Conservation (phyloP, 2,329 filamentous ascomycete genomes). For the Fusarium camptoceras region DNA sequence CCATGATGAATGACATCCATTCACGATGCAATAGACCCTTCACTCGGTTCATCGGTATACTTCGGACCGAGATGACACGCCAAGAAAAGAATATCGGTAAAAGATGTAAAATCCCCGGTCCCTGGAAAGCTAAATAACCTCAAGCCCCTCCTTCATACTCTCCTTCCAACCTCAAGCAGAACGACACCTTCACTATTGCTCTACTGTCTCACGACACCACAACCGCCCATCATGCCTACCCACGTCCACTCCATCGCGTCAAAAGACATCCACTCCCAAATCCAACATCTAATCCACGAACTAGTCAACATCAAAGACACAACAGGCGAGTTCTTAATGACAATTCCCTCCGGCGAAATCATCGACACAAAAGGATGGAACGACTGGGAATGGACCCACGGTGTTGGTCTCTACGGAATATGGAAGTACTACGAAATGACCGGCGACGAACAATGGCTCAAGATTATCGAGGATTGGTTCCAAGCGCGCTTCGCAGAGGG, state of each 20-base stretch:
- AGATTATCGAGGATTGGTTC: constrained; percentile 81
- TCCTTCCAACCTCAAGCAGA: background rate
- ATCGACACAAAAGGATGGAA: constrained; percentile 90
- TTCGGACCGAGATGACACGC: constrained; percentile 33
- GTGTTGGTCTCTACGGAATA: constrained; percentile 82
- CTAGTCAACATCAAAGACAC: constrained; percentile 82
- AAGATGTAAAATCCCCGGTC: background rate
- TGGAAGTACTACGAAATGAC: constrained; percentile 85
- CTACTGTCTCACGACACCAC: background rate
- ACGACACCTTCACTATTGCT: background rate
- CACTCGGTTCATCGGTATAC: constrained; percentile 21
- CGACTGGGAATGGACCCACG: constrained; percentile 87
- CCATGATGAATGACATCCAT: background rate
- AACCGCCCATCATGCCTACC: constrained; percentile 45
- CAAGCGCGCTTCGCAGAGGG: constrained; percentile 73
- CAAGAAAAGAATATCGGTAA: constrained; percentile 2
- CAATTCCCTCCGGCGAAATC: constrained; percentile 76
- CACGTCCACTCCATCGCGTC: constrained; percentile 60
- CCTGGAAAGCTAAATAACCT: constrained; percentile 18
- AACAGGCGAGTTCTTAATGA: constrained; percentile 79
- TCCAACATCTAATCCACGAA: constrained; percentile 76
- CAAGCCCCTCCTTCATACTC: background rate
- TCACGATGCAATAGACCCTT: background rate
- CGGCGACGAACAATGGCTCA: constrained; percentile 68
- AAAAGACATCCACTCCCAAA: constrained; percentile 63